Base-by-base conservation (phyloP, 208 protist species). In the Acanthamoeba culbertsoni region DNA sequence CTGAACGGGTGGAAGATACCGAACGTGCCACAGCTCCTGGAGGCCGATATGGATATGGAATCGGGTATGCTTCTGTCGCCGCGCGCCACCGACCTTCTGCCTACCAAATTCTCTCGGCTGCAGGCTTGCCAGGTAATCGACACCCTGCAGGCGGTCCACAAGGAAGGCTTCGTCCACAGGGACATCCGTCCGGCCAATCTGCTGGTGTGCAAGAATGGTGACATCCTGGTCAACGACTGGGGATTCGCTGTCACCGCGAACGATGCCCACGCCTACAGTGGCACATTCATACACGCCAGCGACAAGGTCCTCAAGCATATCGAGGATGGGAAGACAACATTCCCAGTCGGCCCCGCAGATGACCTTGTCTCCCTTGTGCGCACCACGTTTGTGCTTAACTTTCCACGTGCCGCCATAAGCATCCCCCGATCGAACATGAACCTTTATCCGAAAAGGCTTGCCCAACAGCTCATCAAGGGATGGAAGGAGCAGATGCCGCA, bases 171-270 rank as follows among this genome's bases (percentile, higher is more conserved):
- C 1, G 68, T 79, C 40, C 68, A 79, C 8, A 28, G 68, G 68
- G 68, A 79, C 68, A 79, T 79, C 35, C 68, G 37, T 4, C 68
- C 68, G 12, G 68, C 68, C 68, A 79, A 79, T 79, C 68, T 79
- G 68, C 42, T 51, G 2, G 37, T 79, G 6, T 40, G 46, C 37
- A 31, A 48, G n/a, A 77, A 77, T 20, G 68, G 68, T 18, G 26
- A 79, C 4, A 48, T 79, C 4, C 68, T 79, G 68, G 68, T 79
- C 68, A 79, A 79, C 68, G 68, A 79, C 68, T 79, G 68, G 68
- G 68, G 68, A 0, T 79, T 51, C 26, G 37, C 37, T 6, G 68
- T 48, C 23, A 5, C 33, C 0, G 68, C 68, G 40, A 51, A 42
- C 16, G 33, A 48, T 28, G 12, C 0, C 2, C 42, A 48, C 26